Conservation (phyloP, 495 filamentous ascomycete genomes). For the Aspergillus bertholletiae region DNA sequence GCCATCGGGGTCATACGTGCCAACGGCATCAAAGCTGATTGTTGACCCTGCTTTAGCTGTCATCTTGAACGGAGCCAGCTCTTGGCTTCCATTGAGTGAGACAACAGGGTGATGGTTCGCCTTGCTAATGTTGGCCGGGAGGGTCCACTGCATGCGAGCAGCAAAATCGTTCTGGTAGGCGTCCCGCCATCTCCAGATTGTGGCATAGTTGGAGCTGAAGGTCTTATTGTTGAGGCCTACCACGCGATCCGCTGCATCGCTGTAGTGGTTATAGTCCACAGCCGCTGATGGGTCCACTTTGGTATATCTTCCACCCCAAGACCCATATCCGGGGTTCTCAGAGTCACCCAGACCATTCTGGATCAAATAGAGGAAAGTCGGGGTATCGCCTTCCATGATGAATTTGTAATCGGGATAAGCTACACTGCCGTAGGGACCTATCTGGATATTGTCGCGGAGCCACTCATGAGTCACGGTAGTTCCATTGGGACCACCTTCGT, state of each 20-base stretch:
- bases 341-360: slow-evolving; percentile 45
- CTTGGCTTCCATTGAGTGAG: slow-evolving; percentile 32
- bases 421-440: slow-evolving; percentile 31
- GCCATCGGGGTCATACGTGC: slow-evolving; percentile 41
- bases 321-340: slow-evolving; percentile 41
- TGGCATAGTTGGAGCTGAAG: slow-evolving; percentile 41
- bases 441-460: slow-evolving; percentile 44
- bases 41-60: slow-evolving; percentile 29
- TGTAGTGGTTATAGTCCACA: slow-evolving; percentile 29
- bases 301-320: slow-evolving; percentile 46
- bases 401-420: slow-evolving; percentile 40
- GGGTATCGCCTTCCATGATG: slow-evolving; percentile 47
- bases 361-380: slow-evolving; percentile 44
- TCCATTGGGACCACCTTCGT: slow-evolving; percentile 42
- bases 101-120: slow-evolving; percentile 44
- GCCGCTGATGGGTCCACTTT: slow-evolving; percentile 16
- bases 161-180: slow-evolving; percentile 50
- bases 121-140: slow-evolving; percentile 20
- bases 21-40: slow-evolving; percentile 37
- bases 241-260: slow-evolving; percentile 38
- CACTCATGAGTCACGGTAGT: slow-evolving; percentile 37
- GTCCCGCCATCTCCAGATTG: slow-evolving; percentile 48
- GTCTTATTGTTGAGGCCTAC: slow-evolving; percentile 32
- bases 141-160: slow-evolving; percentile 46
- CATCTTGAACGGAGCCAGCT: slow-evolving; percentile 27